Percentiles rank a stretch among this genome's conserved stretches.
Evolutionary conservation across 2,329 filamentous ascomycete species (phyloP).

Genomic region (Claviceps capensis): DNA sequence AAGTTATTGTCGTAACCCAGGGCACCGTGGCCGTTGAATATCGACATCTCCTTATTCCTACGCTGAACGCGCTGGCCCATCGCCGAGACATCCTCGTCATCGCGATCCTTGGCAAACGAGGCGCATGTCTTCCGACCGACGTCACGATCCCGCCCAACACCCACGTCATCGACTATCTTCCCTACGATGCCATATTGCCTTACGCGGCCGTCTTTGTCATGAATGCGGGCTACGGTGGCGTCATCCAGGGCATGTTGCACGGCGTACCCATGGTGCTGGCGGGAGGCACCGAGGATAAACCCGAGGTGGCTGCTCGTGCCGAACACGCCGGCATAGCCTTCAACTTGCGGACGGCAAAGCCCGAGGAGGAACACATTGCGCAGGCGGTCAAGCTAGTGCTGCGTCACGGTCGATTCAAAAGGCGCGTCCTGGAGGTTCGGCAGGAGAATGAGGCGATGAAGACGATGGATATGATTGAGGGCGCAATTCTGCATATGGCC

Average conservation of each 20-base stretch:
- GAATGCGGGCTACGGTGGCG: slow-evolving; percentile 35
- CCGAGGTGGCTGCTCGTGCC: slow-evolving; percentile 25
- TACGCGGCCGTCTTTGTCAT: slow-evolving; percentile 30
- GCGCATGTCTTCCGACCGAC: slow-evolving; percentile 11
- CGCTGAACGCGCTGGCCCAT: slow-evolving; percentile 26
- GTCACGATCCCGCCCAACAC: slow-evolving; percentile 25
- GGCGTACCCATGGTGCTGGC: slow-evolving; percentile 34
- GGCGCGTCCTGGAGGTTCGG: slow-evolving; percentile 16
- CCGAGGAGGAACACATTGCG: slow-evolving; percentile 15
- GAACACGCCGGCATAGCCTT: slow-evolving; percentile 30
- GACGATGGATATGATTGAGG: slow-evolving; percentile 2
- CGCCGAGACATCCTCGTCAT: slow-evolving; percentile 24
- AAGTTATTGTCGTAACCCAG: slow-evolving; percentile 32
- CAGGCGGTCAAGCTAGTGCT: slow-evolving; percentile 20
- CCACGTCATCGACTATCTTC: slow-evolving; percentile 31
- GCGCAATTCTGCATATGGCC: background rate
- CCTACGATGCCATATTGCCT: slow-evolving; percentile 32
- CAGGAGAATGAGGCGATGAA: slow-evolving; percentile 20
- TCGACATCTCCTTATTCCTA: slow-evolving; percentile 29
- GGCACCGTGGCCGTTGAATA: slow-evolving; percentile 29
- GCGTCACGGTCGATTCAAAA: slow-evolving; percentile 16
- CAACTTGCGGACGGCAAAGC: slow-evolving; percentile 25
- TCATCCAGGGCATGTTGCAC: slow-evolving; percentile 29
- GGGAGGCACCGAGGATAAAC: slow-evolving; percentile 27
- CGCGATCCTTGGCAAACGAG: slow-evolving; percentile 16